These are phyloP conservation scores for Russula foetens DNA, from an alignment of 768 basidiomycete species.

Conservation along the genomic window DNA sequence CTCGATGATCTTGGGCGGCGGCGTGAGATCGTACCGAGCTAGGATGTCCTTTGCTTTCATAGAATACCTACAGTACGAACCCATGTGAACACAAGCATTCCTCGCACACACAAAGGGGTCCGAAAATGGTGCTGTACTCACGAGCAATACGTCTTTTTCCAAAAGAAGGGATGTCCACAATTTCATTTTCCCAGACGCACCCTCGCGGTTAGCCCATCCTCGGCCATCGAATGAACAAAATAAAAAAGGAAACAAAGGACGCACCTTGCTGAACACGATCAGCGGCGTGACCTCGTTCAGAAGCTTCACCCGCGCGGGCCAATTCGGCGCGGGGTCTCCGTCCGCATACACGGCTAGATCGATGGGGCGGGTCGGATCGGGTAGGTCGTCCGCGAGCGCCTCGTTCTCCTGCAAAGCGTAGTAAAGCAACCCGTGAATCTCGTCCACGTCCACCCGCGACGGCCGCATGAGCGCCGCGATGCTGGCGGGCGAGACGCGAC, in stretches of 20 bases:
- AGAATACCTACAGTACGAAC: conserved; percentile 40
- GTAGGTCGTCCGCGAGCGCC: conserved; percentile 25
- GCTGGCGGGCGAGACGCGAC: conserved; percentile 13
- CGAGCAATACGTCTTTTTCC: conserved; percentile 62
- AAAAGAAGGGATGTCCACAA: background rate
- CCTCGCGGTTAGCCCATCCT: no score
- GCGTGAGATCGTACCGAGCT: conserved; percentile 47
- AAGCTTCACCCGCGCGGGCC: conserved; percentile 34
- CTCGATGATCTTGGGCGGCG: conserved; percentile 62
- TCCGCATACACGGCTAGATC: conserved; percentile 49
- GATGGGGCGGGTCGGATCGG: conserved; percentile 40
- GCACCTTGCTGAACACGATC: conserved; percentile 76
- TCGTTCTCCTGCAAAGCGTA: conserved; percentile 47
- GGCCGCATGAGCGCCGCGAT: conserved; percentile 13
- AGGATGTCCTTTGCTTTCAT: conserved; percentile 55
- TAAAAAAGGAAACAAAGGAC: conserved; percentile 12
- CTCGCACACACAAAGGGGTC: no score
- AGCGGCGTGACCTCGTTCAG: conserved; percentile 51
- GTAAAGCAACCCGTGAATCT: conserved; percentile 66
- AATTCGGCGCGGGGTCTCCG: conserved; percentile 34
- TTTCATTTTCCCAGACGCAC: no score
- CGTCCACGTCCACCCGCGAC: conserved; percentile 22
- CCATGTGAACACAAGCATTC: no score
- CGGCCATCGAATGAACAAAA: background rate
- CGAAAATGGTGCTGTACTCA: conserved; percentile 32